A percentile compares a stretch with the other conserved stretches of the same genome.
phyloP scores from a whole-genome alignment of 2,329 filamentous ascomycete genomes.

The Aureobasidium namibiae region DNA sequence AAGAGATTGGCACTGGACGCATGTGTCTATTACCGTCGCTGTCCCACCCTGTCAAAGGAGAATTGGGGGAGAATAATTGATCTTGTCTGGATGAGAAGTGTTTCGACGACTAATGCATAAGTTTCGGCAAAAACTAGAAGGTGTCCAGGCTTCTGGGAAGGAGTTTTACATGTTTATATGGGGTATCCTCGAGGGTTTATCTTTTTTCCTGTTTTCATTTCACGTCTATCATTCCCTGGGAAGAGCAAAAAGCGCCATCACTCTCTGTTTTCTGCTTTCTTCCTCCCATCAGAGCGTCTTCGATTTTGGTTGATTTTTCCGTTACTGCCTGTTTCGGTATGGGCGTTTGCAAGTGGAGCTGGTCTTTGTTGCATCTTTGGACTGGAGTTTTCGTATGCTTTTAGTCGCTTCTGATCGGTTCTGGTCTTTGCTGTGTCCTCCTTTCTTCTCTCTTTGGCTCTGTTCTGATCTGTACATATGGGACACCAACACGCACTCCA shows the following conservation, averaged over 20 bases:
- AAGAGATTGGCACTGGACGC: constrained; percentile 34
- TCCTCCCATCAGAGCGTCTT: neutral
- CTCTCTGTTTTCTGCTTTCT: constrained; percentile 1
- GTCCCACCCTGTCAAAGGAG: constrained; percentile 43
- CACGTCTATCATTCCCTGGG: constrained; percentile 4
- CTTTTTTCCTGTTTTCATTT: neutral
- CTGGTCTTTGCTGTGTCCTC: neutral
- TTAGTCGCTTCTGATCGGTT: no score
- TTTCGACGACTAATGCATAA: constrained; percentile 4
- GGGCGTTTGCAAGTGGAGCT: constrained; percentile 4
- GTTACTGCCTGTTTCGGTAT: neutral
- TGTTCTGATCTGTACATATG: neutral
- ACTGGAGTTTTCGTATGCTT: neutral
- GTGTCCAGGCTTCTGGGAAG: neutral
- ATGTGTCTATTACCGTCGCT: constrained; percentile 39
- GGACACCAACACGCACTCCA: neutral
- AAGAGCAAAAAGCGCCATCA: constrained; percentile 5
- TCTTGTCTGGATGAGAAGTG: neutral
- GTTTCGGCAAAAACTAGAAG: neutral
- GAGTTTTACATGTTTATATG: constrained; percentile 1
- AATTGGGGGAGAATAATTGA: constrained; percentile 20
- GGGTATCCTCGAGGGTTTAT: neutral
- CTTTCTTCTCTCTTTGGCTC: neutral
- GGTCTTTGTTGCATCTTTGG: constrained; percentile 5
- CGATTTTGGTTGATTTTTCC: neutral